phyloP scores from a whole-genome alignment of 176 grass and related monocot genomes.

The Rhynchospora pubera region DNA sequence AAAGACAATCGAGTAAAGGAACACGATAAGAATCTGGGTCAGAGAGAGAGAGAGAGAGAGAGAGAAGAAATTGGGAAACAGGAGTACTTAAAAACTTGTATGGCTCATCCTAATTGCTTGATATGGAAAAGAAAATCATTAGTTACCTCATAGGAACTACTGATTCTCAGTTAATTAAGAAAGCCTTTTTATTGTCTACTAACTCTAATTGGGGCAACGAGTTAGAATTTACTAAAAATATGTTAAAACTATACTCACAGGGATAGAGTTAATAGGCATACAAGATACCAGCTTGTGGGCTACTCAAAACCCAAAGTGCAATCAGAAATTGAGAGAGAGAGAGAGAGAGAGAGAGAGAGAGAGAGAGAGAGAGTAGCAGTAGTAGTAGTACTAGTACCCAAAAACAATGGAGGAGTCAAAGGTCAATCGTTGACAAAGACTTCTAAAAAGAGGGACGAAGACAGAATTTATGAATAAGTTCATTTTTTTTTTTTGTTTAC shows the following conservation, averaged over 20 bases:
- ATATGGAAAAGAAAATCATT: too few species aligned
- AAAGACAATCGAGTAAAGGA: background rate
- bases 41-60: background rate
- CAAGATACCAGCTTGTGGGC: background rate
- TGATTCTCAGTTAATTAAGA: background rate
- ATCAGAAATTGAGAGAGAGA: conserved; percentile 18
- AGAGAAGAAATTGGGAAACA: background rate
- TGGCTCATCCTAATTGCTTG: background rate
- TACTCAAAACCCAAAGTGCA: background rate
- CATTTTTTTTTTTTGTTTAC: background rate
- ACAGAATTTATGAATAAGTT: background rate
- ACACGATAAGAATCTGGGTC: background rate
- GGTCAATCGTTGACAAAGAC: conserved; percentile 27
- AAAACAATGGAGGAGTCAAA: conserved; percentile 20
- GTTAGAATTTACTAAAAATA: background rate
- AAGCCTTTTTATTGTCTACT: background rate
- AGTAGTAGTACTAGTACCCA: background rate
- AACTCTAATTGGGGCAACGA: background rate
- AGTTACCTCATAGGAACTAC: background rate
- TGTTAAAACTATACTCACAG: background rate
- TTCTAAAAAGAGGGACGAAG: background rate
- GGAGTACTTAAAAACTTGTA: background rate
- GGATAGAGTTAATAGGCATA: background rate
- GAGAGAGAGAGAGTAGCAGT: too few species aligned
- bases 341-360: conserved; percentile 10